Evolutionary conservation across 1,139 yeast species (phyloP).

Genomic region (Pichia sp.): DNA sequence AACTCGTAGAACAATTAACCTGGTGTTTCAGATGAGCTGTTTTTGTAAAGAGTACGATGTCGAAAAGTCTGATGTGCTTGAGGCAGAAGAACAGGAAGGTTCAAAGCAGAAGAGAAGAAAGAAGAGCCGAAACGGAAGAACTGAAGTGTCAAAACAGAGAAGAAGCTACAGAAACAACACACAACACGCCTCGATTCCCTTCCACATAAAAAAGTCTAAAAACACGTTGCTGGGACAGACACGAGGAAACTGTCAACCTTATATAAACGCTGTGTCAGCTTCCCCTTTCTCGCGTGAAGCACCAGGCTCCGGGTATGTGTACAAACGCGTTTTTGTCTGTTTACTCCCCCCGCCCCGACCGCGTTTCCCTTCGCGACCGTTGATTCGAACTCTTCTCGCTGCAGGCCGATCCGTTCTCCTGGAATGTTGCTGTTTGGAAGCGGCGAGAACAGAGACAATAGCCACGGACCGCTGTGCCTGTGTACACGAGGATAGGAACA

Average conservation of each 20-base stretch:
- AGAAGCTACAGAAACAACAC: not conserved
- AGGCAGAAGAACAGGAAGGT: not conserved
- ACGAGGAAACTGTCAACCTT: slow-evolving; percentile 1
- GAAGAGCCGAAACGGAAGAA: not conserved
- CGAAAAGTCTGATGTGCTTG: not conserved
- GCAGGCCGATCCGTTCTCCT: not conserved
- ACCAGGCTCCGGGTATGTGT: not conserved
- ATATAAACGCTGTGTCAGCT: not conserved
- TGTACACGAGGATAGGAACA: not conserved
- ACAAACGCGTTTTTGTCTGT: not conserved
- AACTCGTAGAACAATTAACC: not conserved
- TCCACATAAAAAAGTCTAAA: not conserved
- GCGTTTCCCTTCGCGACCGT: not conserved
- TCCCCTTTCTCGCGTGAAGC: not conserved
- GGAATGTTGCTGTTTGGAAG: not conserved
- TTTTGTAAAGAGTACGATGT: not conserved
- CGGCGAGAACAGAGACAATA: not conserved
- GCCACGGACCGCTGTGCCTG: not conserved
- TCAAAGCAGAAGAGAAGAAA: not conserved
- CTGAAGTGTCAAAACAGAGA: not conserved
- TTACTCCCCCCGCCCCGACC: not conserved
- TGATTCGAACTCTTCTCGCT: not conserved
- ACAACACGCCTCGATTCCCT: not conserved
- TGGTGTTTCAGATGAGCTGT: not conserved
- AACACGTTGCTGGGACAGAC: not conserved